Evolutionary conservation across 495 filamentous ascomycete species (phyloP).

Genomic region (Neurospora sp.): DNA sequence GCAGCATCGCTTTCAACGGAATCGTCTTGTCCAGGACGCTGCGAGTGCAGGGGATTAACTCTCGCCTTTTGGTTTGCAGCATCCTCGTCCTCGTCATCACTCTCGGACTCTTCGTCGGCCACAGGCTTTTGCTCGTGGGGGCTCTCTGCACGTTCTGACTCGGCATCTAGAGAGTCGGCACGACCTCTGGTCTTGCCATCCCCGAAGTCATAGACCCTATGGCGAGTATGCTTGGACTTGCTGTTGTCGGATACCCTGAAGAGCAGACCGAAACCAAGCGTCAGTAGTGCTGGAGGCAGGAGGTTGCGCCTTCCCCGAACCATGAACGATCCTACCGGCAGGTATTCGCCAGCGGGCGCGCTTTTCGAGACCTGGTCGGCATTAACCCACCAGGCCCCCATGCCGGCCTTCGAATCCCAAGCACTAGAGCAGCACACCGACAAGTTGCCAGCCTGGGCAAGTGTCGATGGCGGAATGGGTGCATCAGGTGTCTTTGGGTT

Average conservation of each 20-base stretch:
- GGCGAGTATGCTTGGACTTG: conserved; percentile 65
- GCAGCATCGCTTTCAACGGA: conserved; percentile 10
- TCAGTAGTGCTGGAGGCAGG: conserved; percentile 75
- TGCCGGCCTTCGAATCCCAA: conserved; percentile 92
- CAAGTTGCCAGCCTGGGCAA: conserved; percentile 80
- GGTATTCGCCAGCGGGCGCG: conserved; percentile 64
- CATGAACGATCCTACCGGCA: conserved; percentile 62
- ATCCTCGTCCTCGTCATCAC: conserved; percentile 24
- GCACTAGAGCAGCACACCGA: conserved; percentile 74
- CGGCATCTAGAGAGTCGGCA: background rate
- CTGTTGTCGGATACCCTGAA: conserved; percentile 88
- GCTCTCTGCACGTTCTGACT: background rate
- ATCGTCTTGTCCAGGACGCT: conserved; percentile 17
- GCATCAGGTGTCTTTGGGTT: conserved; percentile 60
- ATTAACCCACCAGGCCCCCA: conserved; percentile 91
- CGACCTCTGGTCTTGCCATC: conserved; percentile 3
- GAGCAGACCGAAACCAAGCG: conserved; percentile 78
- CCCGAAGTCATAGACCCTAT: conserved; percentile 46
- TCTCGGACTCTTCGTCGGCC: conserved; percentile 22
- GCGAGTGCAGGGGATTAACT: conserved; percentile 36
- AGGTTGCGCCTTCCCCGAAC: conserved; percentile 81
- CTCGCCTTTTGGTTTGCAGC: conserved; percentile 23
- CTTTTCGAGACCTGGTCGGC: conserved; percentile 83
- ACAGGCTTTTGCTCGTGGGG: conserved; percentile 4
- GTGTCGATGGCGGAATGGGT: conserved; percentile 81